Percentiles rank a stretch among this genome's conserved stretches.
Evolutionary conservation across 129 eudicot species (phyloP).

Genomic region (carrot (Daucus carota)): DNA sequence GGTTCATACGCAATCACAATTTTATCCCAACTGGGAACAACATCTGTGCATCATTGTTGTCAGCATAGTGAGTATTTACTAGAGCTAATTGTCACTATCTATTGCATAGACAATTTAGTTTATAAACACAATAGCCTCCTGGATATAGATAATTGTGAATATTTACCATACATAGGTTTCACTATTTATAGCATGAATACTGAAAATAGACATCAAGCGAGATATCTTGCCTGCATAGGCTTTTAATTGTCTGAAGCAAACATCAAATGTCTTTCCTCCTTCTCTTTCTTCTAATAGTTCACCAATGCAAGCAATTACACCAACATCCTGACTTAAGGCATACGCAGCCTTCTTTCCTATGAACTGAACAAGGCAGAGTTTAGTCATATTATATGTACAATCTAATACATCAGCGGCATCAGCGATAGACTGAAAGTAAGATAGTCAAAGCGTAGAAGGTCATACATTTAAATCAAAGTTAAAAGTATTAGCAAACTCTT

Average conservation of each 20-base stretch:
- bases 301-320: conserved; percentile 87
- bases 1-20: conserved; percentile 4
- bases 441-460: background rate
- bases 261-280: conserved; percentile 92
- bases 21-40: conserved; percentile 82
- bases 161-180: background rate
- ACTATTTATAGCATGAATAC: background rate
- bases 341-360: conserved; percentile 99
- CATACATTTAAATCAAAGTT: background rate
- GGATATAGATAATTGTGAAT: background rate
- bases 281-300: conserved; percentile 88
- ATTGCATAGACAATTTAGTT: background rate
- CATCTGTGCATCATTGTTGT: conserved; percentile 46
- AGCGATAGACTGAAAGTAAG: background rate
- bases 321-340: conserved; percentile 74
- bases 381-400: conserved; percentile 3
- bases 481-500: conserved; percentile 10
- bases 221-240: conserved; percentile 77
- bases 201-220: background rate
- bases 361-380: conserved; percentile 42
- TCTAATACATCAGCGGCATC: background rate
- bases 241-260: conserved; percentile 75
- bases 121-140: background rate
- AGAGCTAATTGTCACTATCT: background rate
- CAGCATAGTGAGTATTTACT: background rate